Base-by-base conservation (phyloP, 2,329 filamentous ascomycete genomes). In the Penicillium polonicum region DNA sequence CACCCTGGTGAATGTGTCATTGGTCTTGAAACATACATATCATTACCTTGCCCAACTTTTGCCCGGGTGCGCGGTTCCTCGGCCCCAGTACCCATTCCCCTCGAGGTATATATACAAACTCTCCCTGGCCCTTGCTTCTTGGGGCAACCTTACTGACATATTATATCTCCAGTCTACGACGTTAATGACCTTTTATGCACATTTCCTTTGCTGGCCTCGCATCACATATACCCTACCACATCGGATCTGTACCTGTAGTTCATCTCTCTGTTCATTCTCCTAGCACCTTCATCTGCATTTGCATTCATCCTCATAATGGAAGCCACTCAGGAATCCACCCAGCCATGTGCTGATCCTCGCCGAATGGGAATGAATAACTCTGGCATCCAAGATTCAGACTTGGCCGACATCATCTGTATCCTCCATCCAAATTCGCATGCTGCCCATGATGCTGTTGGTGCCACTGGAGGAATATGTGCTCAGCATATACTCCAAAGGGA, bases 331-430 rank as follows among this genome's bases (percentile, higher is more conserved):
- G 80, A 79, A 59, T 87, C 88, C 55, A 96, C 92, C 17, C 92
- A 96, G 72, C 87, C 86, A 71, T 85, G 89, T 68, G 79, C 92
- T 63, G 92, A 97, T 72, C 91, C 91, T 41, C 85, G 91, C 61
- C 87, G 91, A 54, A 73, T 90, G 60, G 91, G 91, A 55, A 83
- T 88, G 71, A 89, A 91, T 74, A 90, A 91, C 71, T 94, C 91
- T 41, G 91, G 90, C 55, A 86, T 97, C 60, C 88, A 84, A 52
- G 88, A 92, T 65, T 84, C 90, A 63, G 92, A 96, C 72, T 84
- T 94, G 49, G 85, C 90, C 60, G 92, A 97, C 75, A 91, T 97
- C 65, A 85, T 96, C 63, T 95, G 92, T 76, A 86, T 97, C 57
- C 83, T 97, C 29, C 87, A 95, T 65, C 92, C 93, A 12, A 85